Evolutionary conservation across 495 filamentous ascomycete species (phyloP).

Genomic region (Penicillium flavigenum): DNA sequence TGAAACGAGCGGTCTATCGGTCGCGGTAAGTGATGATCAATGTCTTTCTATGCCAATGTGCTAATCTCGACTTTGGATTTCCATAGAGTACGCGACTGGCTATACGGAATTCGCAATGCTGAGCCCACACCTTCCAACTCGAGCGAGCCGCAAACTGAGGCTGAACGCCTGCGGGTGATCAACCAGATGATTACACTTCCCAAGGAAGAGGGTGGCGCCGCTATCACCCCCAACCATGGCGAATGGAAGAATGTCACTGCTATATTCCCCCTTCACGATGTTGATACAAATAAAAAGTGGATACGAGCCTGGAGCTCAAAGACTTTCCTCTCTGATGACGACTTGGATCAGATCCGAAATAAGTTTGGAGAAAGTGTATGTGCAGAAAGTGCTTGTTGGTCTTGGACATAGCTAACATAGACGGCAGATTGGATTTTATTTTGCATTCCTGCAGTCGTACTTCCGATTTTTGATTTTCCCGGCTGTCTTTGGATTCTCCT

Average conservation of each 20-base stretch:
- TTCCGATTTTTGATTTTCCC: slow-evolving; percentile 84
- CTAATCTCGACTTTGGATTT: slow-evolving; percentile 12
- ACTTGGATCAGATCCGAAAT: slow-evolving; percentile 82
- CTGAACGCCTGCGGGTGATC: slow-evolving; percentile 82
- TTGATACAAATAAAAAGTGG: slow-evolving; percentile 84
- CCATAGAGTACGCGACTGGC: slow-evolving; percentile 87
- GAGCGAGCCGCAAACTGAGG: slow-evolving; percentile 73
- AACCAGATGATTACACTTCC: slow-evolving; percentile 85
- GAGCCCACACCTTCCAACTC: slow-evolving; percentile 69
- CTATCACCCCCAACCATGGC: slow-evolving; percentile 77
- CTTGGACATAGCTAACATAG: slow-evolving; percentile 5
- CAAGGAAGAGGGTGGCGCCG: slow-evolving; percentile 79
- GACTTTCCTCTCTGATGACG: slow-evolving; percentile 72
- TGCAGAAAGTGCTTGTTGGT: neutral
- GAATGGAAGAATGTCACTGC: slow-evolving; percentile 82
- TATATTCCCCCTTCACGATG: slow-evolving; percentile 87
- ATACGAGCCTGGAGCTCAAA: slow-evolving; percentile 84
- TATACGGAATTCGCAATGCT: slow-evolving; percentile 78
- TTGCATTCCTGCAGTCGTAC: slow-evolving; percentile 92
- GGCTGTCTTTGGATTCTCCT: slow-evolving; percentile 74
- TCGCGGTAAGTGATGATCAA: slow-evolving; percentile 50
- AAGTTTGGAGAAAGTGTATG: slow-evolving; percentile 82
- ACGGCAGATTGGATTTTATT: slow-evolving; percentile 81
- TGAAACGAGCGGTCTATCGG: slow-evolving; percentile 60
- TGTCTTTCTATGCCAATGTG: slow-evolving; percentile 2